These are phyloP conservation scores for Coemansia sp. DNA, from an alignment of 192 early-diverging fungal genomes.

Conservation along the genomic window DNA sequence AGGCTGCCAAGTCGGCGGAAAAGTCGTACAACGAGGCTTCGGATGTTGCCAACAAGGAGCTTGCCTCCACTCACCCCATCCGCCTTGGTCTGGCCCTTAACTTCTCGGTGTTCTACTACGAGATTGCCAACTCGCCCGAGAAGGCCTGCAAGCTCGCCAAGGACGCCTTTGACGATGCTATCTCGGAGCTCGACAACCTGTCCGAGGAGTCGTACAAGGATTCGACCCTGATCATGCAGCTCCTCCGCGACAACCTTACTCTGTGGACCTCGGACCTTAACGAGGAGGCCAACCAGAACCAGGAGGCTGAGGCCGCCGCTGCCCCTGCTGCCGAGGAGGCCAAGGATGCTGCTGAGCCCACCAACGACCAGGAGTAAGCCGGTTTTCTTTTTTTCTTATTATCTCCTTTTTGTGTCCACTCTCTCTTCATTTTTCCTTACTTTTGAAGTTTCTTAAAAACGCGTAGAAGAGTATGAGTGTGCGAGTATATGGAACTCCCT, in stretches of 20 bases:
- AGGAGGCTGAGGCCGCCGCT: conserved; percentile 12
- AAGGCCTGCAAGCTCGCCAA: conserved; percentile 91
- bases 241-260: conserved; percentile 95
- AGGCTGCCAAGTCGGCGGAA: conserved; percentile 84
- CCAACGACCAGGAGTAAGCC: conserved; percentile 41
- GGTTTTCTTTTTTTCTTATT: conserved; percentile 8
- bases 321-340: conserved; percentile 73
- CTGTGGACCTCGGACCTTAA: conserved; percentile 96
- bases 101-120: conserved; percentile 99
- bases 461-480: background rate
- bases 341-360: conserved; percentile 22
- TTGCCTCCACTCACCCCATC: conserved; percentile 94
- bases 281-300: conserved; percentile 42
- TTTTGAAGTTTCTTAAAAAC: conserved; percentile 12
- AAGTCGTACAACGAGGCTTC: conserved; percentile 98
- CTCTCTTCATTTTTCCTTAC: conserved; percentile 7
- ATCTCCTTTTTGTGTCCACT: conserved; percentile 8
- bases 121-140: conserved; percentile 95
- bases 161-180: conserved; percentile 95
- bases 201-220: conserved; percentile 97
- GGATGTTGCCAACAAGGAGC: conserved; percentile 79
- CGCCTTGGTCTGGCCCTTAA: conserved; percentile 97
- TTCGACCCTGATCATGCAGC: conserved; percentile 97
- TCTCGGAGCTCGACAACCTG: conserved; percentile 92
- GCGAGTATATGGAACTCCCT: background rate